These are phyloP conservation scores for Mycena pura DNA, from an alignment of 768 basidiomycete genomes.

Conservation along the genomic window DNA sequence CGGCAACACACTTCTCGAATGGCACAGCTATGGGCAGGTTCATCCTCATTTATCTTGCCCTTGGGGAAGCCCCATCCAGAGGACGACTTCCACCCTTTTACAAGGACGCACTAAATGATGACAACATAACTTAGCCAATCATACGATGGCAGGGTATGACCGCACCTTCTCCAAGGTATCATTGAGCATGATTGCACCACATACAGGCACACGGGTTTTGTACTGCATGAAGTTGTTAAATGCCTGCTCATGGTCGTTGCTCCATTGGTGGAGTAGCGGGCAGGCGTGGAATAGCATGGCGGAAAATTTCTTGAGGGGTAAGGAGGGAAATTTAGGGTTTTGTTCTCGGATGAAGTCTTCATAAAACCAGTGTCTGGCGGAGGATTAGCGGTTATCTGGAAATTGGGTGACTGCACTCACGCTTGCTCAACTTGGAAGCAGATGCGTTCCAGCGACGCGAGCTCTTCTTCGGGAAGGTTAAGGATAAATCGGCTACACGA, in stretches of 20 bases:
- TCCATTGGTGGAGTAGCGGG: slow-evolving; percentile 83
- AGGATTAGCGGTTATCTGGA: slow-evolving; percentile 22
- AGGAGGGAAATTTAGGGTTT: slow-evolving; percentile 84
- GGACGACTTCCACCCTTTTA: slow-evolving; percentile 97
- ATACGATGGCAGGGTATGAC: slow-evolving; percentile 16
- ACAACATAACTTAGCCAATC: slow-evolving; percentile 3
- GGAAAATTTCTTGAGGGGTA: slow-evolving; percentile 92
- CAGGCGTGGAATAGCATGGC: slow-evolving; percentile 88
- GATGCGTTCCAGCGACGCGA: slow-evolving; percentile 88
- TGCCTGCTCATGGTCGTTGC: slow-evolving; percentile 82
- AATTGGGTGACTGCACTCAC: slow-evolving; percentile 55
- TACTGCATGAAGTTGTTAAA: slow-evolving; percentile 94
- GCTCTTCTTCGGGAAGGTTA: slow-evolving; percentile 93
- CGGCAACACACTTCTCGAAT: slow-evolving; percentile 78
- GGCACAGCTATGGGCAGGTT: slow-evolving; percentile 84
- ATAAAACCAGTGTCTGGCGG: slow-evolving; percentile 95
- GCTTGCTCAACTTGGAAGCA: slow-evolving; percentile 99
- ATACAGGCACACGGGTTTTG: slow-evolving; percentile 96
- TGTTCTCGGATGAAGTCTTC: slow-evolving; percentile 97
- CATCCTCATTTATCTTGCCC: slow-evolving; percentile 98
- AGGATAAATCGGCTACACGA: slow-evolving; percentile 86
- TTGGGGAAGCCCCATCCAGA: slow-evolving; percentile 99
- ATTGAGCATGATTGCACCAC: slow-evolving; percentile 96
- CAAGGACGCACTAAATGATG: slow-evolving; percentile 83
- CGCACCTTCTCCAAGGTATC: slow-evolving; percentile 90